These are phyloP conservation scores for Fusarium sp. DNA, from an alignment of 2,329 filamentous ascomycete species.

Conservation along the genomic window DNA sequence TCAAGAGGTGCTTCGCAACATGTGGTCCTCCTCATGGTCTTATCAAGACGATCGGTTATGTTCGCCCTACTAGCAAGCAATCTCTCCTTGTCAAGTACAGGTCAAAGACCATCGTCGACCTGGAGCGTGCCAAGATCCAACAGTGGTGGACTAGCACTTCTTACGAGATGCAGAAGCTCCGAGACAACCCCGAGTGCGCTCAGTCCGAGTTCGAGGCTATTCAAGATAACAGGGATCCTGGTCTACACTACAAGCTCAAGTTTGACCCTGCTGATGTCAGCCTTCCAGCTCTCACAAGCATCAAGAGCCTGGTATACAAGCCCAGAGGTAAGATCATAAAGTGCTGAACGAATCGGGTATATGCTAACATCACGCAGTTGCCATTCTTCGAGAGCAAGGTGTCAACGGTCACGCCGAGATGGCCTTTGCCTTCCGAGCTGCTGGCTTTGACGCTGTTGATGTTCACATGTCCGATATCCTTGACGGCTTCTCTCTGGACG, in stretches of 20 bases:
- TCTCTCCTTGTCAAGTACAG: constrained; percentile 79
- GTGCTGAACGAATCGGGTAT: background rate
- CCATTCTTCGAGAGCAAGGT: constrained; percentile 93
- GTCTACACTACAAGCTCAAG: constrained; percentile 83
- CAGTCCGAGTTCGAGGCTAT: constrained; percentile 84
- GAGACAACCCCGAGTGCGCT: constrained; percentile 89
- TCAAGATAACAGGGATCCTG: constrained; percentile 78
- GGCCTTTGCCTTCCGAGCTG: constrained; percentile 93
- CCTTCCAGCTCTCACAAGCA: constrained; percentile 65
- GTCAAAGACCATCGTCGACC: constrained; percentile 72
- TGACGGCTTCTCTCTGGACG: constrained; percentile 79
- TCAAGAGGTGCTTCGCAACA: constrained; percentile 90
- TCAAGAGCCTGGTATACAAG: constrained; percentile 62
- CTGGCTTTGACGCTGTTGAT: constrained; percentile 91
- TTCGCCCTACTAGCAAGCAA: constrained; percentile 76
- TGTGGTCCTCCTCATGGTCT: constrained; percentile 84
- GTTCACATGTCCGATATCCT: constrained; percentile 97
- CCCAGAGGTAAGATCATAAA: constrained; percentile 55
- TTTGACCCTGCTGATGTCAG: constrained; percentile 83
- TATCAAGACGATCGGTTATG: constrained; percentile 84
- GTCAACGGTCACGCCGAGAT: constrained; percentile 98
- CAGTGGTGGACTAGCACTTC: constrained; percentile 91
- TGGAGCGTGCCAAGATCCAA: constrained; percentile 79
- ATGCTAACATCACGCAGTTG: constrained; percentile 76
- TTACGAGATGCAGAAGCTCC: constrained; percentile 87